A percentile compares a stretch with the other conserved stretches of the same genome.
Evolutionary conservation across 2,329 filamentous ascomycete genomes (phyloP).

Genomic region (Colletotrichum brevisporum): DNA sequence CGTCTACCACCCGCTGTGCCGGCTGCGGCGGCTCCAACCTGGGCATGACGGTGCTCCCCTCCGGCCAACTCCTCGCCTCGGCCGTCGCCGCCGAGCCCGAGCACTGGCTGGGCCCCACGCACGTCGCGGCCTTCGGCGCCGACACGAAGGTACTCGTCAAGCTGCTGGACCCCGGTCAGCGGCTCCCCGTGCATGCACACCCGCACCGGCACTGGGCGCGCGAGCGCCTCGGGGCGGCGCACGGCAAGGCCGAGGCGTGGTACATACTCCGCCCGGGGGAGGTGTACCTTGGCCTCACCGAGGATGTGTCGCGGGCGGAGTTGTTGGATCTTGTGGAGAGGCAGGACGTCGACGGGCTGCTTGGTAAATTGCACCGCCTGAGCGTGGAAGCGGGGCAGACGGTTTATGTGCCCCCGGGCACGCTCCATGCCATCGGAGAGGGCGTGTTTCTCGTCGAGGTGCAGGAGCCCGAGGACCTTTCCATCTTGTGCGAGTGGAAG

Average conservation of each 20-base stretch:
- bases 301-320: slow-evolving; percentile 33
- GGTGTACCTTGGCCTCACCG: slow-evolving; percentile 40
- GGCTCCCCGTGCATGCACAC: slow-evolving; percentile 44
- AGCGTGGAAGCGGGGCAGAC: slow-evolving; percentile 41
- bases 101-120: slow-evolving; percentile 41
- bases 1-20: slow-evolving; percentile 42
- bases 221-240: slow-evolving; percentile 37
- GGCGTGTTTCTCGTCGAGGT: slow-evolving; percentile 42
- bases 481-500: slow-evolving; percentile 42
- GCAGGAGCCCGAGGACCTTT: slow-evolving; percentile 42
- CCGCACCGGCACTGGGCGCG: slow-evolving; percentile 42
- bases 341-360: slow-evolving; percentile 31
- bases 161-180: slow-evolving; percentile 44
- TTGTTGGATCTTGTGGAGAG: slow-evolving; percentile 34
- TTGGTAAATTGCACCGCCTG: slow-evolving; percentile 40
- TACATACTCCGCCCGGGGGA: slow-evolving; percentile 36
- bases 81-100: slow-evolving; percentile 38
- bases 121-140: slow-evolving; percentile 38
- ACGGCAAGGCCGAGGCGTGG: slow-evolving; percentile 44
- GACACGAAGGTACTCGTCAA: slow-evolving; percentile 44
- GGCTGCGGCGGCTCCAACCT: slow-evolving; percentile 38
- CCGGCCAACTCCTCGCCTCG: slow-evolving; percentile 40
- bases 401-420: slow-evolving; percentile 42
- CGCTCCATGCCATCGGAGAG: slow-evolving; percentile 44
- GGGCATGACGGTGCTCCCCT: slow-evolving; percentile 38